Percentiles rank a stretch among this genome's conserved stretches.
These are phyloP conservation scores for Monosporascus sp. DNA, from an alignment of 2,329 filamentous ascomycete genomes.

Conservation along the genomic window DNA sequence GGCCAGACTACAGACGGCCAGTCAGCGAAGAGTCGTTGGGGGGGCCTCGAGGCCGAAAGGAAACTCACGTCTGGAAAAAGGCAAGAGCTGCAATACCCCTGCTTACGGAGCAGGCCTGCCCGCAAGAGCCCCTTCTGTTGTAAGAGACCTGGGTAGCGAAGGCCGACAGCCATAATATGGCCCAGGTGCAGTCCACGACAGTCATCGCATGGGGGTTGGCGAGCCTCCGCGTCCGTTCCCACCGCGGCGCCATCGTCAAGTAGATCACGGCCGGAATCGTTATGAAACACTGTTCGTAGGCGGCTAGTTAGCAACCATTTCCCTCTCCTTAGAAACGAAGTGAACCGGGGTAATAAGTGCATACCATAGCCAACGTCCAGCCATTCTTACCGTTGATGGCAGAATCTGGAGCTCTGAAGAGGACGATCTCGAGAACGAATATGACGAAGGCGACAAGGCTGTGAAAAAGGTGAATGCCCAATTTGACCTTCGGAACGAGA, in stretches of 20 bases:
- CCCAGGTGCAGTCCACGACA: conserved; percentile 51
- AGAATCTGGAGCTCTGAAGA: conserved; percentile 46
- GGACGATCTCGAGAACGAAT: conserved; percentile 55
- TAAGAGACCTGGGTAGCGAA: conserved; percentile 62
- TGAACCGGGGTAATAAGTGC: conserved; percentile 19
- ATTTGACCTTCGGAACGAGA: conserved; percentile 50
- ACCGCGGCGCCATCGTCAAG: conserved; percentile 59
- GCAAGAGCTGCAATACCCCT: conserved; percentile 59
- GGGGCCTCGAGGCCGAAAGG: not conserved
- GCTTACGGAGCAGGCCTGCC: conserved; percentile 52
- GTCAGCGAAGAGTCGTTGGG: conserved; percentile 1
- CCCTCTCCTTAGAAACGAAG: not conserved
- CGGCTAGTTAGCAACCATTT: conserved; percentile 5
- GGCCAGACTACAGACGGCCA: conserved; percentile 40
- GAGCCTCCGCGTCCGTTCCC: conserved; percentile 54
- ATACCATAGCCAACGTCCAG: conserved; percentile 60
- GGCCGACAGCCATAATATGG: conserved; percentile 60
- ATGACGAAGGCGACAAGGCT: conserved; percentile 48
- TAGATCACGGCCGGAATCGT: conserved; percentile 60
- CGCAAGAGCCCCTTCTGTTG: conserved; percentile 52
- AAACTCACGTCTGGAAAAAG: conserved; percentile 56
- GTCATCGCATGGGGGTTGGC: conserved; percentile 60
- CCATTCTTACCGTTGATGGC: conserved; percentile 52
- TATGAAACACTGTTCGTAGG: conserved; percentile 52
- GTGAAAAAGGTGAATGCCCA: conserved; percentile 53